Evolutionary conservation across 352 stramenopile genomes (phyloP), one percentile per base, ranked within the genome.

Genomic region (Phytophthora foliorum): DNA sequence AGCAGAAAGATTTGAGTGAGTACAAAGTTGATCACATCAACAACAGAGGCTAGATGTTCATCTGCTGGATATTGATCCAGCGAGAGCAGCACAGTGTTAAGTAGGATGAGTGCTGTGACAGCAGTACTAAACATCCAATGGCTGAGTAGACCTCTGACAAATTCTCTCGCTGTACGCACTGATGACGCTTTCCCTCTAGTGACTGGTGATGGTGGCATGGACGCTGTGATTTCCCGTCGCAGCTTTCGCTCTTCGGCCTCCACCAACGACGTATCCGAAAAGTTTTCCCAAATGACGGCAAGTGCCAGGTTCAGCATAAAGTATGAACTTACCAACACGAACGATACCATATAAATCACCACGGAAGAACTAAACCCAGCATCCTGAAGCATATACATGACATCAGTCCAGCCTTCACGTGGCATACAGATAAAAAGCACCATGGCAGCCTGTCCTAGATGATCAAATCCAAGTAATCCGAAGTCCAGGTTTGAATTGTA

Each of bases 241-340:
- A 62, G 44, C 29, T 69, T 72, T 14, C 63, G 68, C 41, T 87
- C 74, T 36, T 90, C 79, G 0, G 74, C 77, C 56, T 90, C 83
- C n/a, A 83, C 57, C 14, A 86, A 60, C n/a, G 81, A 90, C 9
- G 74, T 57, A 7, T 91, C 83, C 5, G 77, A 90, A 41, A 89
- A 91, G 55, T 91, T 91, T 32, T 91, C 82, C 79, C 85, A 97
- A 56, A 98, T 92, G 31, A 98, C 92, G 19, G 92, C 92, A 29
- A 98, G 82, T n/a, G 89, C 84, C 19, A 98, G 69, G 51, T 98
- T 97, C 55, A 98, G 75, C 69, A 97, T 88, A 63, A 98, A 97
- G 67, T 90, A 98, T 19, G 88, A 94, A 19, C 90, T 93, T 50
- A 97, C 67, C 34, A 97, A 65, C 29, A 98, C 79, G 49, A 98